Percentiles rank a stretch among this genome's conserved stretches.
Conservation (phyloP, 352 stramenopile species). For the Saprolegnia parasitica region DNA sequence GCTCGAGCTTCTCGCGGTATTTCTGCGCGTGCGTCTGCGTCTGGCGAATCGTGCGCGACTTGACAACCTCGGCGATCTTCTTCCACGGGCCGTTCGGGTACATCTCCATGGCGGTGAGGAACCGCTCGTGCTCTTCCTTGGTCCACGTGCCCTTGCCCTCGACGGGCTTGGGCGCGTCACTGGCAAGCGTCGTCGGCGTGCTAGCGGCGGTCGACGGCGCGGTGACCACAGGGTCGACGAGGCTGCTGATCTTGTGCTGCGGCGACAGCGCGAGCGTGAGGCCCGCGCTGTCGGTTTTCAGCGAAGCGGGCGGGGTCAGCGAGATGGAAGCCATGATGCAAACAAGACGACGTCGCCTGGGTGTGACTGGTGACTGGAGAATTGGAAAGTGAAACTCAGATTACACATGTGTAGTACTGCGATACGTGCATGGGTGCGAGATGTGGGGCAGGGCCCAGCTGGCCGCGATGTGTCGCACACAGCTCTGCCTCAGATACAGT, state of each 20-base stretch:
- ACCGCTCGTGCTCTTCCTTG: slow-evolving; percentile 29
- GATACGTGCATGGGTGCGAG: slow-evolving; percentile 15
- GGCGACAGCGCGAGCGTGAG: not conserved
- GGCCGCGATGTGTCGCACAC: not conserved
- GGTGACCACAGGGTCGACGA: not conserved
- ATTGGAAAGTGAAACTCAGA: slow-evolving; percentile 22
- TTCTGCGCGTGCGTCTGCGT: slow-evolving; percentile 29
- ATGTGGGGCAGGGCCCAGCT: not conserved
- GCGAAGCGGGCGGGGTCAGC: not conserved
- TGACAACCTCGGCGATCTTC: slow-evolving; percentile 29
- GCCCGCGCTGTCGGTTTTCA: not conserved
- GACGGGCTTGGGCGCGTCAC: slow-evolving; percentile 8
- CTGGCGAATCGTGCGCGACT: slow-evolving; percentile 28
- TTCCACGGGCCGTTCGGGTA: slow-evolving; percentile 28
- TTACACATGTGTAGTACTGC: slow-evolving; percentile 24
- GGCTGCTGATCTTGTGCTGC: slow-evolving; percentile 7
- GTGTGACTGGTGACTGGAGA: slow-evolving; percentile 16
- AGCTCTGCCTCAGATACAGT: not conserved
- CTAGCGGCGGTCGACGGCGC: not conserved
- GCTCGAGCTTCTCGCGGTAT: slow-evolving; percentile 28
- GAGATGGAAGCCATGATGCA: slow-evolving; percentile 7
- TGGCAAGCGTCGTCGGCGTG: not conserved
- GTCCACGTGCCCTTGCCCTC: slow-evolving; percentile 29
- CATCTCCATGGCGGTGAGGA: slow-evolving; percentile 25
- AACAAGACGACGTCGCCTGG: not conserved